A percentile compares a stretch with the other conserved stretches of the same genome.
These are phyloP conservation scores for Akanthomyces lecanii DNA, from an alignment of 2,329 filamentous ascomycete genomes.

Conservation along the genomic window DNA sequence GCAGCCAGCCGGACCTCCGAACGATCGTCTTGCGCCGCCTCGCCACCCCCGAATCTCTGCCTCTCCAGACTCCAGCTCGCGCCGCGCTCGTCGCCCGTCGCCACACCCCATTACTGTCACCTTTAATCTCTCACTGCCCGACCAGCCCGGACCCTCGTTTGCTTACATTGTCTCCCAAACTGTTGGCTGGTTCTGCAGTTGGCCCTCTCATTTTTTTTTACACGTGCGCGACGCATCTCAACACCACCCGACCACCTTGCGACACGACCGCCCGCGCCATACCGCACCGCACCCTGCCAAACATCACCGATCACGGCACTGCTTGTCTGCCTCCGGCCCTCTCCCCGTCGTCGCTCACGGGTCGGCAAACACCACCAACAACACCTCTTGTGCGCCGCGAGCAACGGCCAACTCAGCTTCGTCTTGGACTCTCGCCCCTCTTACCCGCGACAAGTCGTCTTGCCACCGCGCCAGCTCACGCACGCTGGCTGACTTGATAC, in stretches of 20 bases:
- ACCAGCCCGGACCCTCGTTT: neutral
- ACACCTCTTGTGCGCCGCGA: neutral
- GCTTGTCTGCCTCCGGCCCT: neutral
- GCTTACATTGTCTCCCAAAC: constrained; percentile 8
- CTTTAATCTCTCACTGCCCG: neutral
- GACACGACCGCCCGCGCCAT: neutral
- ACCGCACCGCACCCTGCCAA: neutral
- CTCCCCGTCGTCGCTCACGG: neutral
- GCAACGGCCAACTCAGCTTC: neutral
- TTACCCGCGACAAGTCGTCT: neutral
- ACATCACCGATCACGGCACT: neutral
- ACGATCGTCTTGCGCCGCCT: constrained; percentile 2
- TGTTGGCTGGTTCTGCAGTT: constrained; percentile 15
- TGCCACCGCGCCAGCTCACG: neutral
- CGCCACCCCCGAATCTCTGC: neutral
- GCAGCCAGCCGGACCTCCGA: neutral
- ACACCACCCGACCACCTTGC: neutral
- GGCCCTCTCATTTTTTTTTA: neutral
- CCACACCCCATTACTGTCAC: neutral
- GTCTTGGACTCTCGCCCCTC: neutral
- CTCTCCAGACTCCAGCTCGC: neutral
- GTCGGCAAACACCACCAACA: neutral
- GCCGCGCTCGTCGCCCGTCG: neutral
- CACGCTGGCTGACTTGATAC: neutral
- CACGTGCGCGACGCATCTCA: neutral